Conservation (phyloP, 164 flowering plant species). For the Nymphaea thermarum region DNA sequence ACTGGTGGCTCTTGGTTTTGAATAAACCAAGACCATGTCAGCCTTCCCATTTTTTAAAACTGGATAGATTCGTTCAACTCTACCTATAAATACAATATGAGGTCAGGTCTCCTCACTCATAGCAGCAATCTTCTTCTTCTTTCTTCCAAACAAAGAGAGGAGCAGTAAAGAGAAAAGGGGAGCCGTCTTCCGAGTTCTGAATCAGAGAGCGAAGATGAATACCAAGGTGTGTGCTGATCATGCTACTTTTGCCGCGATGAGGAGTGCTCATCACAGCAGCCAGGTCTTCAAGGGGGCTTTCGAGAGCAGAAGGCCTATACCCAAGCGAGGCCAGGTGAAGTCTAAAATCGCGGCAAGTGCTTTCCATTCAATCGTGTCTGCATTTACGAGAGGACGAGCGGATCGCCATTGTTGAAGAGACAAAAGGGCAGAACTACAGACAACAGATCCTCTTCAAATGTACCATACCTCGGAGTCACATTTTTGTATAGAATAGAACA, state of each 20-base stretch:
- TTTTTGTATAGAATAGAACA: too few species aligned
- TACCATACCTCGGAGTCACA: too few species aligned
- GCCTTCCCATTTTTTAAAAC: not conserved
- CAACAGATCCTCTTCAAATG: too few species aligned
- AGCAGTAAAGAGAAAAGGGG: not conserved
- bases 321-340: slow-evolving; percentile 54
- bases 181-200: not conserved
- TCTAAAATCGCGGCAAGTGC: slow-evolving; percentile 41
- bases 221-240: not conserved
- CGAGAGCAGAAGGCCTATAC: slow-evolving; percentile 19
- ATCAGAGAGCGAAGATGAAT: not conserved
- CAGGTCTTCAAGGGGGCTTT: not conserved
- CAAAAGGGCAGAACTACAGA: too few species aligned
- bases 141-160: too few species aligned
- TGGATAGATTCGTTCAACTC: not conserved
- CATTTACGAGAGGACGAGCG: slow-evolving; percentile 19
- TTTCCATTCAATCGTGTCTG: slow-evolving; percentile 30
- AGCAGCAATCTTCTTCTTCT: not conserved
- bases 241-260: not conserved
- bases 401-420: too few species aligned
- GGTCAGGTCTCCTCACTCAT: not conserved
- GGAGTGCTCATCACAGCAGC: not conserved
- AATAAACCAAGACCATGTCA: not conserved
- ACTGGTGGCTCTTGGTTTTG: not conserved
- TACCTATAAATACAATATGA: not conserved